phyloP scores from a whole-genome alignment of 2,329 filamentous ascomycete genomes.

The Calonectria multiphialidica region DNA sequence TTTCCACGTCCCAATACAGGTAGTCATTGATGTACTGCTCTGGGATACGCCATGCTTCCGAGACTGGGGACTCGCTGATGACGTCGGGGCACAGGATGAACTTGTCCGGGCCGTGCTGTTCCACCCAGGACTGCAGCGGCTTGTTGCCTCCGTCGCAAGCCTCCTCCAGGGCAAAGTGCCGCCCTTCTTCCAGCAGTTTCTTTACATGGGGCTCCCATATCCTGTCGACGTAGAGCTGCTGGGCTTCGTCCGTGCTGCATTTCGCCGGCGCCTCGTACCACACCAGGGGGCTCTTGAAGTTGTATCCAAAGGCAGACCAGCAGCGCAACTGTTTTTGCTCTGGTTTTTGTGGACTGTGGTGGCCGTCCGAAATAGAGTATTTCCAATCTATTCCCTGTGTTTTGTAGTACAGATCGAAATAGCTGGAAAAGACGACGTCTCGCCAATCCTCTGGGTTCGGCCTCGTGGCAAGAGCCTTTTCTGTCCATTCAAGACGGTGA shows the following conservation, averaged over 20 bases:
- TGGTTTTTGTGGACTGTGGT: no score
- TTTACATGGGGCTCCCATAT: neutral
- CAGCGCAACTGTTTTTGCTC: neutral
- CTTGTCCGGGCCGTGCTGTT: neutral
- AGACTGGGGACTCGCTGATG: neutral
- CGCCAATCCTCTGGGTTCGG: neutral
- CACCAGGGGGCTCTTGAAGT: neutral
- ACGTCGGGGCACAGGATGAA: neutral
- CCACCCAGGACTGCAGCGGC: neutral
- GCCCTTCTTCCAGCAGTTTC: neutral
- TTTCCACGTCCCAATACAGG: neutral
- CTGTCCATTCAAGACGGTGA: neutral
- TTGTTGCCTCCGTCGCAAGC: neutral
- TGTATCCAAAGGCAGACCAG: neutral
- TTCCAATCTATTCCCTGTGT: neutral
- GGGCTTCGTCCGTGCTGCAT: neutral
- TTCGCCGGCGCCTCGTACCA: neutral
- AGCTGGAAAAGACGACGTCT: neutral
- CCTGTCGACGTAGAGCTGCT: neutral
- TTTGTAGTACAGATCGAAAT: neutral
- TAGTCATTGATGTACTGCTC: neutral
- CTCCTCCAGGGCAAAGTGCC: neutral
- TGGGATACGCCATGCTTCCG: neutral
- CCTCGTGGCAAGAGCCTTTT: neutral
- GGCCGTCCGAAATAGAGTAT: neutral